phyloP scores from a whole-genome alignment of 2,329 filamentous ascomycete species.

The Diplodia scrobiculata region DNA sequence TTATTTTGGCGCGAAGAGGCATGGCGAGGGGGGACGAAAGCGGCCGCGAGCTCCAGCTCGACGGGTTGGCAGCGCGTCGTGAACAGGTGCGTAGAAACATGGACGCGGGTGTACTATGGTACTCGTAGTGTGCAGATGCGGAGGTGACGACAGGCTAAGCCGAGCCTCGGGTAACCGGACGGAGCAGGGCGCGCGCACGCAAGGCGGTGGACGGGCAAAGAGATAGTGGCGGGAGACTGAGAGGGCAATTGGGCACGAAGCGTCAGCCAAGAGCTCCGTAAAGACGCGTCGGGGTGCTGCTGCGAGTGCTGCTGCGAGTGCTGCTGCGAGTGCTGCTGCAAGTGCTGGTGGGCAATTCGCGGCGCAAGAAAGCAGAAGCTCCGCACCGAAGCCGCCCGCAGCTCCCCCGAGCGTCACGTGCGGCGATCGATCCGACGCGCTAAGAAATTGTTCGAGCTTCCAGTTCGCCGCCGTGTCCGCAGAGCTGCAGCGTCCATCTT shows the following conservation, averaged over 20 bases:
- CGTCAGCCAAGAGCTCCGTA: conserved; percentile 29
- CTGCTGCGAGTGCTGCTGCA: too few relatives aligned
- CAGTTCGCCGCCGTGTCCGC: conserved; percentile 15
- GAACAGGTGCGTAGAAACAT: conserved; percentile 52
- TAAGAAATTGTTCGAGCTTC: conserved; percentile 36
- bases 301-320: neutral
- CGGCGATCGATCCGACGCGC: conserved; percentile 30
- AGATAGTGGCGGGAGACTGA: neutral
- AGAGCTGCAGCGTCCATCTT: conserved; percentile 22
- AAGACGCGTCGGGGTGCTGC: neutral
- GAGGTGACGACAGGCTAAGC: conserved; percentile 30
- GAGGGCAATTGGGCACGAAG: conserved; percentile 20
- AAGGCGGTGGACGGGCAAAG: neutral
- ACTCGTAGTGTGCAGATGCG: conserved; percentile 4
- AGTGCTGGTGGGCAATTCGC: neutral
- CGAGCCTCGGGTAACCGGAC: conserved; percentile 46
- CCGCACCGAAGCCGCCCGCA: conserved; percentile 9
- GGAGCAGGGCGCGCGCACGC: neutral
- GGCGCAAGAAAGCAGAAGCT: neutral
- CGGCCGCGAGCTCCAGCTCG: conserved; percentile 44
- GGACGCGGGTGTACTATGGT: conserved; percentile 31
- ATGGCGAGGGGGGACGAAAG: conserved; percentile 53
- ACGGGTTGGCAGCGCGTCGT: conserved; percentile 45
- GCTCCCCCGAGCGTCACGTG: conserved; percentile 23
- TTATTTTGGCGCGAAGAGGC: conserved; percentile 78